phyloP scores from a whole-genome alignment of 2,329 filamentous ascomycete genomes.

The Neofusicoccum kwambonambiense region DNA sequence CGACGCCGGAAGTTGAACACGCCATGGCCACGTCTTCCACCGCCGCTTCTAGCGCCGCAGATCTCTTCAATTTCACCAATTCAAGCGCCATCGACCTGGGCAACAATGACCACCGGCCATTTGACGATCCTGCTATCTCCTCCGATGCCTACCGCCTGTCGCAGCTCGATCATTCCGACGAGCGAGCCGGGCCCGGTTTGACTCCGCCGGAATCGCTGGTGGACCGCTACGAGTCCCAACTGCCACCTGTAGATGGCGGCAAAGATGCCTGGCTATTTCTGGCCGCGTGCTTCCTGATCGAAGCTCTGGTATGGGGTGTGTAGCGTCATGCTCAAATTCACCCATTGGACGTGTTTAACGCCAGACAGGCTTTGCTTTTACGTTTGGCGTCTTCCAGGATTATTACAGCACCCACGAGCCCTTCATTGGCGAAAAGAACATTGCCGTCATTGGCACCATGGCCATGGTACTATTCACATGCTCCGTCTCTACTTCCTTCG shows the following conservation, averaged over 20 bases:
- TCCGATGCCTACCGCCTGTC: background rate
- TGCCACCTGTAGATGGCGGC: constrained; percentile 51
- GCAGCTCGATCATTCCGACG: background rate
- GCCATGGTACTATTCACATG: constrained; percentile 56
- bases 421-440: constrained; percentile 53
- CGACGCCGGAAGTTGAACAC: too few relatives aligned
- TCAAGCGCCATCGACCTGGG: too few relatives aligned
- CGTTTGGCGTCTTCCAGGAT: constrained; percentile 70
- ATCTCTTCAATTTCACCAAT: too few relatives aligned
- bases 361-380: constrained; percentile 61
- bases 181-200: background rate
- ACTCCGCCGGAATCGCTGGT: background rate
- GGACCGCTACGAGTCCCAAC: constrained; percentile 11
- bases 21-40: too few relatives aligned
- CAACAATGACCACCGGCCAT: too few relatives aligned
- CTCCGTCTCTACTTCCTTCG: constrained; percentile 25
- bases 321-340: background rate
- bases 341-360: constrained; percentile 12
- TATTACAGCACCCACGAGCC: constrained; percentile 63
- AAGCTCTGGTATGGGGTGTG: constrained; percentile 54
- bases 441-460: constrained; percentile 65
- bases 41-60: too few relatives aligned
- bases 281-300: constrained; percentile 51
- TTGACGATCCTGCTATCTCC: too few relatives aligned
- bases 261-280: constrained; percentile 54